Percentiles rank a stretch among this genome's conserved stretches.
phyloP scores from a whole-genome alignment of 352 stramenopile species.

The Plasmopara halstedii region DNA sequence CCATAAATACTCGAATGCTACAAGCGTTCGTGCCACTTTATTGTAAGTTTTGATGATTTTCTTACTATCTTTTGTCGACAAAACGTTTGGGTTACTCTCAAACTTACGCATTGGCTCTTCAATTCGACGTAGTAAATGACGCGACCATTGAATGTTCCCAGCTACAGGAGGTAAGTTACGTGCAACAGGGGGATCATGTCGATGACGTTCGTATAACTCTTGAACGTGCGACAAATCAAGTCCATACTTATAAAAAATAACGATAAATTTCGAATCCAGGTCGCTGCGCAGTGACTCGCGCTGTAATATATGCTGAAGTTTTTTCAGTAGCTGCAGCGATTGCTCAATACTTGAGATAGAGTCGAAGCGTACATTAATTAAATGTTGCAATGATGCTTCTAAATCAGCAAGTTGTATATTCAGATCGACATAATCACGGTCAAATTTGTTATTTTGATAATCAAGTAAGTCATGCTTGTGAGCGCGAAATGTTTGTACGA shows the following conservation, averaged over 20 bases:
- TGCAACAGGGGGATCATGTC: slow-evolving; percentile 75
- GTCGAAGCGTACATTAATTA: slow-evolving; percentile 88
- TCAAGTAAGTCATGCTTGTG: slow-evolving; percentile 84
- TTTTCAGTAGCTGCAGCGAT: slow-evolving; percentile 74
- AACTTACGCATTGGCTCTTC: slow-evolving; percentile 87
- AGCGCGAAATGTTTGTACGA: slow-evolving; percentile 70
- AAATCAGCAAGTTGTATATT: slow-evolving; percentile 89
- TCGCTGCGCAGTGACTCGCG: slow-evolving; percentile 75
- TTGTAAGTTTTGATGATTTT: slow-evolving; percentile 91
- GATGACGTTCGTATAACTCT: slow-evolving; percentile 80
- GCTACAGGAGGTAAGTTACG: slow-evolving; percentile 78
- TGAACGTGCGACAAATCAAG: slow-evolving; percentile 80
- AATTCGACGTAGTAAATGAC: slow-evolving; percentile 79
- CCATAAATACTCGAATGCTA: slow-evolving; percentile 87
- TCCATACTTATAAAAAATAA: slow-evolving; percentile 90
- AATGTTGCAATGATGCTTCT: slow-evolving; percentile 82
- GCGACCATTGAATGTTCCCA: slow-evolving; percentile 82
- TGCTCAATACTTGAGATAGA: slow-evolving; percentile 86
- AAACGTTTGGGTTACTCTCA: slow-evolving; percentile 71
- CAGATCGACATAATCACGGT: slow-evolving; percentile 92
- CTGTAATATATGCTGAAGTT: slow-evolving; percentile 86
- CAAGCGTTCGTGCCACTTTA: slow-evolving; percentile 82
- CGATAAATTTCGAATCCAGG: slow-evolving; percentile 84
- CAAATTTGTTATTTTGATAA: slow-evolving; percentile 88
- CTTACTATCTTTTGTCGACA: slow-evolving; percentile 83